Evolutionary conservation across 2,329 filamentous ascomycete species (phyloP).

Genomic region (Sporothrix mexicana): DNA sequence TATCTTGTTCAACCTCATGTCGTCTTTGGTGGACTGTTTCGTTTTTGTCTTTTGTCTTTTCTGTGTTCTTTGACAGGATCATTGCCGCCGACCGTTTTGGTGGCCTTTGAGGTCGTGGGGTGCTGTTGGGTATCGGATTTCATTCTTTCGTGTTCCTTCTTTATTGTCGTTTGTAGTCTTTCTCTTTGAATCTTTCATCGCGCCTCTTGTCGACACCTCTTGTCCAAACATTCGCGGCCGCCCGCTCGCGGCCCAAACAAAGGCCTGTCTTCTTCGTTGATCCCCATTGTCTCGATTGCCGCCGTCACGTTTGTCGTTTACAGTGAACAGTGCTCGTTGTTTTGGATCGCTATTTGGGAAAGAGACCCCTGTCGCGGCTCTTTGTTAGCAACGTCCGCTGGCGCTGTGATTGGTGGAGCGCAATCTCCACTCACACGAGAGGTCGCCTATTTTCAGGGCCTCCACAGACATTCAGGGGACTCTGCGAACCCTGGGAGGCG

Average conservation of each 20-base stretch:
- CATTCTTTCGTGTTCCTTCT: not conserved
- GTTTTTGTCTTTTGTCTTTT: not conserved
- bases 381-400: slow-evolving; percentile 6
- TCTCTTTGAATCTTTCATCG: not conserved
- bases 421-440: not conserved
- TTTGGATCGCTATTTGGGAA: not conserved
- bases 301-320: not conserved
- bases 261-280: not conserved
- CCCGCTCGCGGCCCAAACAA: slow-evolving; percentile 26
- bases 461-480: too few relatives aligned
- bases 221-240: slow-evolving; percentile 18
- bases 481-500: not conserved
- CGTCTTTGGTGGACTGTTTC: not conserved
- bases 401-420: not conserved
- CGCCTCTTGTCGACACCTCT: not conserved
- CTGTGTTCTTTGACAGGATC: slow-evolving; percentile 2
- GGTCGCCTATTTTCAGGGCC: slow-evolving; percentile 11
- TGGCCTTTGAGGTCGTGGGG: not conserved
- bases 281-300: slow-evolving; percentile 27
- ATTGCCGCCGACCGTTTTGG: slow-evolving; percentile 24
- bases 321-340: slow-evolving; percentile 4
- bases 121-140: too few relatives aligned
- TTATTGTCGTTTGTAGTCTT: not conserved
- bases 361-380: not conserved
- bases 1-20: slow-evolving; percentile 7